phyloP scores from a whole-genome alignment of 768 basidiomycete species.

The Crucibulum laeve region DNA sequence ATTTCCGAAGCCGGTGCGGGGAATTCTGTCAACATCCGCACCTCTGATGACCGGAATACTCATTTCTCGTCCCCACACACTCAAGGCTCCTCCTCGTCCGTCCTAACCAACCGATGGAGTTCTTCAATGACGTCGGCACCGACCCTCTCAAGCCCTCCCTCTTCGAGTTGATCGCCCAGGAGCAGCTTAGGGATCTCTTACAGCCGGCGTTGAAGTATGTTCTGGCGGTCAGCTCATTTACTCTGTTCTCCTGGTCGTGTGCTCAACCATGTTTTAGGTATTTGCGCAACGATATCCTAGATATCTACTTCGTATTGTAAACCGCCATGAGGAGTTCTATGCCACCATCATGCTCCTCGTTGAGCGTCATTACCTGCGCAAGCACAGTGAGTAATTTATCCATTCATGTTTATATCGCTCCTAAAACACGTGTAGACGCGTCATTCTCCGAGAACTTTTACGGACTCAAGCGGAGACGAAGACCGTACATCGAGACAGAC shows the following conservation, averaged over 20 bases:
- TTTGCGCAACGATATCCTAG: conserved; percentile 94
- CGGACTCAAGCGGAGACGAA: conserved; percentile 76
- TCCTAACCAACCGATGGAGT: conserved; percentile 52
- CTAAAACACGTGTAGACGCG: conserved; percentile 52
- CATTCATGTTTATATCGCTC: not conserved
- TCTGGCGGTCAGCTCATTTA: conserved; percentile 58
- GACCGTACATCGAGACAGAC: conserved; percentile 66
- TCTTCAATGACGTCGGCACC: conserved; percentile 72
- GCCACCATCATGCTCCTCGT: conserved; percentile 84
- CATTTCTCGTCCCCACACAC: no score
- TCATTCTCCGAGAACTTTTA: conserved; percentile 97
- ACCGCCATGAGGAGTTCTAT: conserved; percentile 96
- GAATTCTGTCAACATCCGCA: no score
- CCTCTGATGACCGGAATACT: no score
- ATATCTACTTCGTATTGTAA: conserved; percentile 86
- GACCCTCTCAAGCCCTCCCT: conserved; percentile 77
- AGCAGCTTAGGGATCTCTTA: conserved; percentile 86
- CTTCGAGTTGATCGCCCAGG: conserved; percentile 91
- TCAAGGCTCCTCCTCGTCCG: not conserved
- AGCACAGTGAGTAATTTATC: conserved; percentile 58
- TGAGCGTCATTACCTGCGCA: conserved; percentile 86
- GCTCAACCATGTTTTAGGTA: conserved; percentile 46
- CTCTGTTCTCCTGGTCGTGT: not conserved
- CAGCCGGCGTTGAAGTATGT: conserved; percentile 96
- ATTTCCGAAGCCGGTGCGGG: no score